These are phyloP conservation scores for Piper betle DNA, from an alignment of 164 flowering plant genomes.

Conservation along the genomic window DNA sequence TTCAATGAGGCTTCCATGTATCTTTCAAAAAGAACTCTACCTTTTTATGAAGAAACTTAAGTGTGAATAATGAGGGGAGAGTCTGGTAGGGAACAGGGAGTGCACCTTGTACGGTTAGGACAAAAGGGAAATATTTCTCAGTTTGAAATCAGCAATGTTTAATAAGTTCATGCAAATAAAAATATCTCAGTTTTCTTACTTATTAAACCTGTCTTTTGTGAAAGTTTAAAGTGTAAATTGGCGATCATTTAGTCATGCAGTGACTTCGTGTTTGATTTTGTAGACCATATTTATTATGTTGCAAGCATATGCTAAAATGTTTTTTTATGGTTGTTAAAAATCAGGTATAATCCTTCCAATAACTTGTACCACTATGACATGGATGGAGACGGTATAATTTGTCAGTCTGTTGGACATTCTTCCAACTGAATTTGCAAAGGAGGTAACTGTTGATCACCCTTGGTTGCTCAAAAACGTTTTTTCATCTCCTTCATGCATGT, in stretches of 20 bases:
- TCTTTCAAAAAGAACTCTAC: not conserved
- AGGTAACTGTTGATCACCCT: no score
- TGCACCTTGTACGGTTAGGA: no score
- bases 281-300: no score
- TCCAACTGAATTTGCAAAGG: slow-evolving; percentile 96
- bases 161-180: no score
- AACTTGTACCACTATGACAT: slow-evolving; percentile 63
- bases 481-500: not conserved
- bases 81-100: no score
- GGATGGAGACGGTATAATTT: slow-evolving; percentile 77
- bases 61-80: no score
- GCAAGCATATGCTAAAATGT: no score
- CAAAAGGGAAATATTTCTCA: no score
- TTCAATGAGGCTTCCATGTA: not conserved
- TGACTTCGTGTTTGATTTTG: not conserved
- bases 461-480: no score
- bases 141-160: no score
- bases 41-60: not conserved
- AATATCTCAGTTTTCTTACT: not conserved
- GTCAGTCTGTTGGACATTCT: slow-evolving; percentile 84
- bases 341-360: slow-evolving; percentile 57
- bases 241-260: not conserved
- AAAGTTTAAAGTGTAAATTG: no score
- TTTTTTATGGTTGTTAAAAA: slow-evolving; percentile 1
- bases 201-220: not conserved